Percentiles rank a stretch among this genome's conserved stretches.
These are phyloP conservation scores for Penicillium maclennaniae DNA, from an alignment of 495 filamentous ascomycete species.

Conservation along the genomic window DNA sequence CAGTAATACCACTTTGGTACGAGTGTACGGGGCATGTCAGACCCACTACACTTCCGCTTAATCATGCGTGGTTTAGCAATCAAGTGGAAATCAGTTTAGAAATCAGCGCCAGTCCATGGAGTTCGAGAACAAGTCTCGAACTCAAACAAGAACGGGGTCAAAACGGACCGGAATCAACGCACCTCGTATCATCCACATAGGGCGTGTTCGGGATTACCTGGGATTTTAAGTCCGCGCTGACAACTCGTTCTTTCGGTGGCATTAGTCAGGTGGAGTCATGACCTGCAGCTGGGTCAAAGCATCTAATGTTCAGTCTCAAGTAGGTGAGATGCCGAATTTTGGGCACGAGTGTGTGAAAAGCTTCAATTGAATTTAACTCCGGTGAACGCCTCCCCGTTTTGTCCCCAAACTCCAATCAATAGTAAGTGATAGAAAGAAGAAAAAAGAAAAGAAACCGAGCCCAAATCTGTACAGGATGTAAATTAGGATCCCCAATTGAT, in stretches of 20 bases:
- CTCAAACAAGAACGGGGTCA: neutral
- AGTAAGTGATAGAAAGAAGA: no score
- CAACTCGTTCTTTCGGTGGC: conserved; percentile 6
- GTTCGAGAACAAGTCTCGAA: neutral
- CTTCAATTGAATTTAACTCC: neutral
- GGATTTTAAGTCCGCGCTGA: conserved; percentile 15
- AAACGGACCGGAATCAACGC: neutral
- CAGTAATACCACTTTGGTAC: neutral
- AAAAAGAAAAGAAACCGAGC: conserved; percentile 10
- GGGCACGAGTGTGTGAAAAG: neutral
- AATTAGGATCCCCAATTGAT: conserved; percentile 19
- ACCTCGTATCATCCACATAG: neutral
- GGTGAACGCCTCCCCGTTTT: conserved; percentile 1
- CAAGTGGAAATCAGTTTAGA: neutral
- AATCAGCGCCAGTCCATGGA: neutral
- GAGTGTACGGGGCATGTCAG: no score
- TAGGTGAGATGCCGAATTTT: neutral
- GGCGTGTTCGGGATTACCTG: neutral
- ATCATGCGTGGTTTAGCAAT: neutral
- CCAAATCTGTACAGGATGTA: conserved; percentile 23
- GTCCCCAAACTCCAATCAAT: conserved; percentile 8
- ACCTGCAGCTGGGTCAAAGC: no score
- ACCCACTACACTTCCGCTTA: neutral
- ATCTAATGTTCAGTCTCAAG: no score
- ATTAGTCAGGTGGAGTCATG: conserved; percentile 18